These are phyloP conservation scores for Marsdenia floribunda DNA, from an alignment of 257 asterid genomes.

Conservation along the genomic window DNA sequence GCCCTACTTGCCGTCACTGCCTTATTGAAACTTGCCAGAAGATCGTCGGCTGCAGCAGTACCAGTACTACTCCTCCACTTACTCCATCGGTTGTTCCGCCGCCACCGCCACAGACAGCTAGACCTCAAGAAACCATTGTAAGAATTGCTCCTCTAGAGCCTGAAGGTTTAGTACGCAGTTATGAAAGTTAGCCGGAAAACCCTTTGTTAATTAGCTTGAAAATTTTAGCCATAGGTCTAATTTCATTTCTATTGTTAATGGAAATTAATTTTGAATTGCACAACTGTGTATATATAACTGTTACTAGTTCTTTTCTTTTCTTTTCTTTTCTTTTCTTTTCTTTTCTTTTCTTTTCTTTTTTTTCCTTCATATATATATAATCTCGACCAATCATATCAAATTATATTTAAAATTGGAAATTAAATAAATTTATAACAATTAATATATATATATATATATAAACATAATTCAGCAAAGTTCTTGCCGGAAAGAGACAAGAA, in stretches of 20 bases:
- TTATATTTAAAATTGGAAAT: background rate
- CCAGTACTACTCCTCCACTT: background rate
- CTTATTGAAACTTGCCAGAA: slow-evolving; percentile 27
- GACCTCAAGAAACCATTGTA: slow-evolving; percentile 7
- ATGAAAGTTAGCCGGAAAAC: background rate
- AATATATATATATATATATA: too few species aligned
- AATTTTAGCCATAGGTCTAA: background rate
- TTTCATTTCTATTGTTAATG: slow-evolving; percentile 5
- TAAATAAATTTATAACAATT: too few species aligned
- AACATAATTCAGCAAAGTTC: slow-evolving; percentile 3
- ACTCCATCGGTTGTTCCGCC: background rate
- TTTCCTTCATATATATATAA: background rate
- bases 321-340: background rate
- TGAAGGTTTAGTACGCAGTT: slow-evolving; percentile 19
- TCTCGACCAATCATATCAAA: background rate
- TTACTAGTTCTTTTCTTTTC: background rate
- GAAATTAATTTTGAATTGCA: slow-evolving; percentile 7
- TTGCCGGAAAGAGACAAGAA: slow-evolving; percentile 4
- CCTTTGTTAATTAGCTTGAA: slow-evolving; percentile 3
- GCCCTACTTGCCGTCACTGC: slow-evolving; percentile 35
- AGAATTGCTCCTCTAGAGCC: slow-evolving; percentile 22
- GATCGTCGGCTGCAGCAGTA: slow-evolving; percentile 11
- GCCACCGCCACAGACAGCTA: background rate
- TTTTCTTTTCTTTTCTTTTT: background rate
- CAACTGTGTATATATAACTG: background rate